These are phyloP conservation scores for Plantago elongata DNA, from an alignment of 257 asterid species.

Conservation along the genomic window DNA sequence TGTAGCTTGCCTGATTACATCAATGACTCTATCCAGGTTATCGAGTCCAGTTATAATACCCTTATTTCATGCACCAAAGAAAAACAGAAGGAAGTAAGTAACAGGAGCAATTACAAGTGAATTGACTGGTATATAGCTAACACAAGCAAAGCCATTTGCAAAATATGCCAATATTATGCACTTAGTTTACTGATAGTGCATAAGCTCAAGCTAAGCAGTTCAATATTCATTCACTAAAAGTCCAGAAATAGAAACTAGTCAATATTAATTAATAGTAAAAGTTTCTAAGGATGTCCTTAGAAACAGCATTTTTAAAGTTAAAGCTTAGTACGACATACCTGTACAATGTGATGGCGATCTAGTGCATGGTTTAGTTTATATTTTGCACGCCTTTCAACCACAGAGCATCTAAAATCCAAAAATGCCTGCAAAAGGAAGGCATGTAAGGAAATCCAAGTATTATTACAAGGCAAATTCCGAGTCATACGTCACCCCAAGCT, in stretches of 20 bases:
- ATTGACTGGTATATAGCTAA: not conserved
- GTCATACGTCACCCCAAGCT: too few species aligned
- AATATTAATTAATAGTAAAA: slow-evolving; percentile 13
- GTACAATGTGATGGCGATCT: slow-evolving; percentile 85
- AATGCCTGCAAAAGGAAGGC: slow-evolving; percentile 54
- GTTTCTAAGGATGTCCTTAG: not conserved
- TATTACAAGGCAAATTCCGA: too few species aligned
- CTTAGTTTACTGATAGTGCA: too few species aligned
- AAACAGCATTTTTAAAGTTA: slow-evolving; percentile 7
- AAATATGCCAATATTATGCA: not conserved
- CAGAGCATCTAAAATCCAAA: slow-evolving; percentile 87
- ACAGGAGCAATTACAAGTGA: slow-evolving; percentile 12
- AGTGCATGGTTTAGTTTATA: slow-evolving; percentile 81
- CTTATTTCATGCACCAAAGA: slow-evolving; percentile 28
- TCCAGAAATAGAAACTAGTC: not conserved
- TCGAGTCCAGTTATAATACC: slow-evolving; percentile 85
- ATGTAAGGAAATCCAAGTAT: too few species aligned
- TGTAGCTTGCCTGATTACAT: slow-evolving; percentile 67
- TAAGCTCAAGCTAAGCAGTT: not conserved
- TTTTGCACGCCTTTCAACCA: slow-evolving; percentile 85
- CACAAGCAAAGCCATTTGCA: slow-evolving; percentile 3
- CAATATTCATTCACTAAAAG: not conserved
- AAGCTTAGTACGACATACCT: slow-evolving; percentile 49
- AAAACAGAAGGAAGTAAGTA: slow-evolving; percentile 4
- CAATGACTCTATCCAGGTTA: slow-evolving; percentile 73